Base-by-base conservation (phyloP, 495 filamentous ascomycete species). In the Trichoderma virens region DNA sequence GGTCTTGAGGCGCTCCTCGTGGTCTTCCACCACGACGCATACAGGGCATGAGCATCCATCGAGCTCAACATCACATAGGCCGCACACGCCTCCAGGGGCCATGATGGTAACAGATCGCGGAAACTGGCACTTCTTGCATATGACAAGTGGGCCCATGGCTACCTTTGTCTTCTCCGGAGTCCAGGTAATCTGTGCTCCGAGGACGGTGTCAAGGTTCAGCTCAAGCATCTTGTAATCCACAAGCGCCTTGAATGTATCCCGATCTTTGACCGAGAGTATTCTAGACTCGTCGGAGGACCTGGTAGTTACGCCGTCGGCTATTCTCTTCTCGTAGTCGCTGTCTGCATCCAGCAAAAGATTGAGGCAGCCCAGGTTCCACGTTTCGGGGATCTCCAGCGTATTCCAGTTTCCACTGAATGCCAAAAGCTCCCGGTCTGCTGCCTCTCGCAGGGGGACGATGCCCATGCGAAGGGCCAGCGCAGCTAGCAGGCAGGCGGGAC, bases 71-170 rank as follows among this genome's bases (percentile, higher is more conserved):
- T 68, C 67, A 63, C 79, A 82, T 54, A 73, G 28, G 0, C 79
- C 79, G 64, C 79, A 82, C 5, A 71, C 65, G 1, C 72, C 71
- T 30, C 68, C 61, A 0, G 60, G 14, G 1, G 70, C 71, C 76
- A 81, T 81, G 4, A 82, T 68, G 11, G 76, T 80, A 1, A 81
- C 77, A 0, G 78, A 82, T 0, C 80, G 71, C 2, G 78, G 77
- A 43, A 68, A 75, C n/a, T 74, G 47, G 61, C 78, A 82, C 16
- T 34, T 65, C 54, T 70, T 73, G 66, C 79, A 82, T n/a, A 67
- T 65, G 3, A 69, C 70, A 14, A 74, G 45, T 1, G 76, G 78
- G 7, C 79, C 77, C 6, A 80, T 60, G 2, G 71, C 59, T 0
- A 69, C 69, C 34, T 64, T 69, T 30, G 70, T 71, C 70, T 79